Conservation (phyloP, 495 filamentous ascomycete species). For the Tuber microsphaerosporum region DNA sequence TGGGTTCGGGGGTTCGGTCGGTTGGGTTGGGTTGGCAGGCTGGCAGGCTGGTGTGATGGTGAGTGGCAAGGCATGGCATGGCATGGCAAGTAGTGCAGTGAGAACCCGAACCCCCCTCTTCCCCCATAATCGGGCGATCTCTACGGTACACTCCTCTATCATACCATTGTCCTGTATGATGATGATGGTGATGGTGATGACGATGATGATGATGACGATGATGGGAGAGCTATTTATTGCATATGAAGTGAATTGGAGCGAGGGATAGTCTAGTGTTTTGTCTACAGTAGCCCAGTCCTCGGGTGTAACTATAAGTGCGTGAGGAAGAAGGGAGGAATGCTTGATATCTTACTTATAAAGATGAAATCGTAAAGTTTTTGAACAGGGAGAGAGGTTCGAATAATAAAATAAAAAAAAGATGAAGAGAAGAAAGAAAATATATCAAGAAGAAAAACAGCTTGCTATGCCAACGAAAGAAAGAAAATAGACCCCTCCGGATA, state of each 20-base stretch:
- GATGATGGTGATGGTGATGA: neutral
- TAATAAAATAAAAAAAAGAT: neutral
- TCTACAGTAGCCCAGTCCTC: neutral
- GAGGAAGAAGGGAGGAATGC: neutral
- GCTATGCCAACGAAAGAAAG: neutral
- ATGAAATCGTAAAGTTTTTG: neutral
- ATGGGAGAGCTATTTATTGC: constrained; percentile 2
- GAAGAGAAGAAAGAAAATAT: neutral
- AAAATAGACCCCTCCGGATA: neutral
- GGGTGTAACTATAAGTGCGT: neutral
- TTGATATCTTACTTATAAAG: neutral
- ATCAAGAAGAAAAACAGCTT: neutral
- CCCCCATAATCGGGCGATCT: neutral
- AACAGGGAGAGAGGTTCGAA: neutral
- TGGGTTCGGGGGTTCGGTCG: too few relatives aligned
- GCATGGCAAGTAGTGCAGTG: too few relatives aligned
- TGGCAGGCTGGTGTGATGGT: too few relatives aligned
- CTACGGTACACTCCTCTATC: neutral
- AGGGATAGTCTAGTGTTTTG: neutral
- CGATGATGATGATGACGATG: neutral
- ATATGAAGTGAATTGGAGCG: neutral
- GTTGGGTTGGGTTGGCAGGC: neutral
- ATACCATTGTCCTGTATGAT: neutral
- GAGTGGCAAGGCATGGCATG: too few relatives aligned
- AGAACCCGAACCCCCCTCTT: too few relatives aligned